Percentiles rank a stretch among this genome's conserved stretches.
phyloP scores from a whole-genome alignment of 345 rosid genomes.

The Euclidium syriacum region DNA sequence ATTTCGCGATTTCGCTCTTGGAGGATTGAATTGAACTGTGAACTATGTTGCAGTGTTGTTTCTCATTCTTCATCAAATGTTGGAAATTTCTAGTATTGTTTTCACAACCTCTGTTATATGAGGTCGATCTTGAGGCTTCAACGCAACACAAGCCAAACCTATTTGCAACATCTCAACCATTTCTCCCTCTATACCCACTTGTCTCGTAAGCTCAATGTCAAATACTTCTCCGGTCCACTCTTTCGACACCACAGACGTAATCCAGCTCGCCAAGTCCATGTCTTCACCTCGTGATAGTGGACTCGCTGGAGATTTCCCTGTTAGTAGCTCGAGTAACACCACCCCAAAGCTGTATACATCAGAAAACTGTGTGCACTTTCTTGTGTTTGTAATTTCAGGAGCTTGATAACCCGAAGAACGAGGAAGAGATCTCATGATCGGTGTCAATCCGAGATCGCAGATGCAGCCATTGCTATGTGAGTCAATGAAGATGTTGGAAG shows the following conservation, averaged over 20 bases:
- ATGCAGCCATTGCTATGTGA: constrained; percentile 41
- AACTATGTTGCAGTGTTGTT: constrained; percentile 39
- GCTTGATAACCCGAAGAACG: constrained; percentile 53
- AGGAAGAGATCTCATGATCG: constrained; percentile 43
- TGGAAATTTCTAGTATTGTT: constrained; percentile 49
- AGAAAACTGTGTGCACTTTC: constrained; percentile 48
- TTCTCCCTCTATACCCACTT: constrained; percentile 51
- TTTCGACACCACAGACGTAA: constrained; percentile 60
- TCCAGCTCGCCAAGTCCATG: constrained; percentile 70
- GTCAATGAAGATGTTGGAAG: constrained; percentile 60
- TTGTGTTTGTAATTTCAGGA: constrained; percentile 57
- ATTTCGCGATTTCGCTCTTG: no score
- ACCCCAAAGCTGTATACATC: constrained; percentile 84
- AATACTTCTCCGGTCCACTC: constrained; percentile 91
- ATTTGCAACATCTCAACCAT: constrained; percentile 79
- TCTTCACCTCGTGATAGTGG: constrained; percentile 37
- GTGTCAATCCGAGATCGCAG: constrained; percentile 52
- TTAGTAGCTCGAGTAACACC: constrained; percentile 65
- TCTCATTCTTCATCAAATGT: constrained; percentile 39
- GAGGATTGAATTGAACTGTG: constrained; percentile 40
- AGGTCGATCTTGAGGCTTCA: constrained; percentile 55
- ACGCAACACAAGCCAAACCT: constrained; percentile 59
- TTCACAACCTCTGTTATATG: constrained; percentile 44
- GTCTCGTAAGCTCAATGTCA: constrained; percentile 56
- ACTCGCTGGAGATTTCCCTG: constrained; percentile 65